These are phyloP conservation scores for Diaporthe eres DNA, from an alignment of 2,329 filamentous ascomycete genomes.

Conservation along the genomic window DNA sequence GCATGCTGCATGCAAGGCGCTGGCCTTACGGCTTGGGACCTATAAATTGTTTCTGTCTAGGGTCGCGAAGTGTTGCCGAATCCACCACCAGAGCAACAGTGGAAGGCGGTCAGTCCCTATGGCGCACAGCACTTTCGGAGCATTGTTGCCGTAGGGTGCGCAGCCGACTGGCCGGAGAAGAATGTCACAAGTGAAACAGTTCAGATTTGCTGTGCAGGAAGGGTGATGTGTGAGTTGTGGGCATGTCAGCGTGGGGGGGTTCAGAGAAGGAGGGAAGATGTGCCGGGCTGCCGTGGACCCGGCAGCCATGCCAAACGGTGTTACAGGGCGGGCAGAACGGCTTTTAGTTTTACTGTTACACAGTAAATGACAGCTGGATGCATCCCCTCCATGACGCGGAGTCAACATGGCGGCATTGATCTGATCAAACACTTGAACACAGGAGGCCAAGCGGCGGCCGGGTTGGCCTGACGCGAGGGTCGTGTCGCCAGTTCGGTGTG, in stretches of 20 bases:
- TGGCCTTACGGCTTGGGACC: not conserved
- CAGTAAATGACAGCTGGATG: not conserved
- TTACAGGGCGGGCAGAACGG: not conserved
- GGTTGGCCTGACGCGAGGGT: constrained; percentile 7
- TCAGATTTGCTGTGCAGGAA: not conserved
- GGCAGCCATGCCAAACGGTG: not conserved
- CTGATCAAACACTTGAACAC: constrained; percentile 20
- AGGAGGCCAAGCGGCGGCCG: not conserved
- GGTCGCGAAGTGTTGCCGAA: constrained; percentile 12
- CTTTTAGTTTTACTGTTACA: not conserved
- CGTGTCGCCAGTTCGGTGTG: not conserved
- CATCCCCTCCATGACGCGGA: not conserved
- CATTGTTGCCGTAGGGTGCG: not conserved
- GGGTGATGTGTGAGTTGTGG: not conserved
- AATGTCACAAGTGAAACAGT: constrained; percentile 17
- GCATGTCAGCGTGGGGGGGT: not conserved
- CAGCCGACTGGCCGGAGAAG: constrained; percentile 17
- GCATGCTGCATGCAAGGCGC: not conserved
- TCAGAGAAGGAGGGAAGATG: not conserved
- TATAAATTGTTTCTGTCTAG: not conserved
- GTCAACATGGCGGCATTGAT: constrained; percentile 12
- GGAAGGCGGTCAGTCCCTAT: not conserved
- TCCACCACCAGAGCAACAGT: not conserved
- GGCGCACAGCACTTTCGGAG: not conserved
- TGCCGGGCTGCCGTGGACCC: constrained; percentile 3